Evolutionary conservation across 2,329 filamentous ascomycete genomes (phyloP).

Genomic region (Magnaporthiopsis incrustans): DNA sequence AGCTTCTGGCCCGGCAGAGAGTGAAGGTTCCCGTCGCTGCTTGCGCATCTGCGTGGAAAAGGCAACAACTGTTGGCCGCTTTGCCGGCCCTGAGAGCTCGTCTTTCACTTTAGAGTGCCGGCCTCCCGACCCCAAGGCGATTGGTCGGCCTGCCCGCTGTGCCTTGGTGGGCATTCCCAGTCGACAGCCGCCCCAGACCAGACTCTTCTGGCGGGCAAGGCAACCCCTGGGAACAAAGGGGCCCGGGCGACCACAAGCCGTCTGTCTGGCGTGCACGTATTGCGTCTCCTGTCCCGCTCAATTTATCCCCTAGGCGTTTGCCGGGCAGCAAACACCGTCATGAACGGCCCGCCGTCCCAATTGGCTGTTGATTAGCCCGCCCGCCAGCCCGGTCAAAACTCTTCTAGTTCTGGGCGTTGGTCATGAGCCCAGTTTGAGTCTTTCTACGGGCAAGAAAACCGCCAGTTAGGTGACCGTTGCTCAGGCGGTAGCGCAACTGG

Average conservation of each 20-base stretch:
- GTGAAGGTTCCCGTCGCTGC: background rate
- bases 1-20: background rate
- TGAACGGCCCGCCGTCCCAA: too few relatives aligned
- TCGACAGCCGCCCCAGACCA: background rate
- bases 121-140: background rate
- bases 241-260: background rate
- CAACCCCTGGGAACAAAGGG: background rate
- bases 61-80: background rate
- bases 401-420: background rate
- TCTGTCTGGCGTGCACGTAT: background rate
- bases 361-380: background rate
- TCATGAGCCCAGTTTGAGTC: background rate
- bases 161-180: background rate
- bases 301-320: background rate
- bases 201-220: background rate
- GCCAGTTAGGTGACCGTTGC: background rate
- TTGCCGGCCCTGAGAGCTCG: background rate
- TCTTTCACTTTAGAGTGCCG: background rate
- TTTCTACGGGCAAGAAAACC: background rate
- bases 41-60: background rate
- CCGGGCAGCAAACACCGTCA: background rate
- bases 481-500: background rate
- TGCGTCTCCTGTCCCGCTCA: background rate
- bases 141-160: background rate
- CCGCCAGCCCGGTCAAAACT: too few relatives aligned